Evolutionary conservation across 768 basidiomycete species (phyloP).

Genomic region (Mrakia frigida): DNA sequence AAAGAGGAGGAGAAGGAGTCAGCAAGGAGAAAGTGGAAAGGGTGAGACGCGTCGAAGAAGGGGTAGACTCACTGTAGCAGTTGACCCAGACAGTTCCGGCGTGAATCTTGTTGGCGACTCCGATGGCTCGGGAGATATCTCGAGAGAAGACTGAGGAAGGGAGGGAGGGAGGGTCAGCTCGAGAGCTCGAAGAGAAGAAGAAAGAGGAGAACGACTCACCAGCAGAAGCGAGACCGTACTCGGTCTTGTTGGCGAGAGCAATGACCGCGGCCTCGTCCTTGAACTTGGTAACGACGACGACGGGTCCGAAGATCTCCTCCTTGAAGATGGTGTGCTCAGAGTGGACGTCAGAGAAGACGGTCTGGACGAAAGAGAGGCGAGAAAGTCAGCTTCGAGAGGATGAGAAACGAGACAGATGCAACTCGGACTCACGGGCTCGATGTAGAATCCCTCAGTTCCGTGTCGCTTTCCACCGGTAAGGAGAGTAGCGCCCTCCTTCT

Average conservation of each 20-base stretch:
- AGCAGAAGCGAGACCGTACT: conserved; percentile 80
- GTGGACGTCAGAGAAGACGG: conserved; percentile 41
- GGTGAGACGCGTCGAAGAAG: no score
- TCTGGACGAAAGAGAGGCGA: conserved; percentile 39
- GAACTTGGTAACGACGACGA: conserved; percentile 77
- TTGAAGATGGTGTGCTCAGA: conserved; percentile 66
- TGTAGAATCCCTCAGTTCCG: conserved; percentile 68
- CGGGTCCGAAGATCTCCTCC: conserved; percentile 75
- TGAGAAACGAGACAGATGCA: not conserved
- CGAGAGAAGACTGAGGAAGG: not conserved
- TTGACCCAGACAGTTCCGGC: conserved; percentile 66
- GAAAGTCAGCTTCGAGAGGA: not conserved
- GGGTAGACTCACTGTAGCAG: conserved; percentile 46
- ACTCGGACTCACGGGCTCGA: conserved; percentile 56
- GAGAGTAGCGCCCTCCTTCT: conserved; percentile 56
- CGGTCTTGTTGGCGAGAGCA: conserved; percentile 74
- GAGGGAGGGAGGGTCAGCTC: not conserved
- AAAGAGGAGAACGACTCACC: conserved; percentile 35
- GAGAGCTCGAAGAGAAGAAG: not conserved
- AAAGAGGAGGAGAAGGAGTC: no score
- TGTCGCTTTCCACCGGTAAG: conserved; percentile 61
- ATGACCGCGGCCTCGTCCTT: conserved; percentile 80
- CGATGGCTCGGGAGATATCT: conserved; percentile 61
- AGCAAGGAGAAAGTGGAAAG: no score
- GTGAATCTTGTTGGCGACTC: conserved; percentile 65